Conservation (phyloP, 768 basidiomycete genomes). For the Candolleomyces eurysporus region DNA sequence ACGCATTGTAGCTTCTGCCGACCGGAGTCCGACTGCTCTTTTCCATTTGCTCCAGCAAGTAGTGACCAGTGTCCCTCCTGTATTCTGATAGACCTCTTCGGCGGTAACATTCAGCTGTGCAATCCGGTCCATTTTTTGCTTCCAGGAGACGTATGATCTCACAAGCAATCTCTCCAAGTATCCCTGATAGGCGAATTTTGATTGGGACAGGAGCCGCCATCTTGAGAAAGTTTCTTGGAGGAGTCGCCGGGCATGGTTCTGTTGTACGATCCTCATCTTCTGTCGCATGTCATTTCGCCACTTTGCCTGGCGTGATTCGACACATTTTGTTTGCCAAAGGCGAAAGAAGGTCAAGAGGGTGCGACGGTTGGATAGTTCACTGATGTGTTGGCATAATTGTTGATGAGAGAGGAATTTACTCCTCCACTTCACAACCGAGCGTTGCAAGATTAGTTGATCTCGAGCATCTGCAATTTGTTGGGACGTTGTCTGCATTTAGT, state of each 20-base stretch:
- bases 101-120: slow-evolving; percentile 48
- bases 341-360: slow-evolving; percentile 39
- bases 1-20: slow-evolving; percentile 42
- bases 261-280: slow-evolving; percentile 63
- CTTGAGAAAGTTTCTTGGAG: slow-evolving; percentile 58
- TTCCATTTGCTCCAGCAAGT: slow-evolving; percentile 62
- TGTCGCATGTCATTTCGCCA: slow-evolving; percentile 72
- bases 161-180: slow-evolving; percentile 43
- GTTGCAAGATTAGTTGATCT: slow-evolving; percentile 60
- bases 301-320: slow-evolving; percentile 51
- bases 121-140: slow-evolving; percentile 34
- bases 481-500: slow-evolving; percentile 58
- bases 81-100: slow-evolving; percentile 42
- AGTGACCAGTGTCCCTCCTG: slow-evolving; percentile 35
- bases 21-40: slow-evolving; percentile 38
- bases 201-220: slow-evolving; percentile 63
- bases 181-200: slow-evolving; percentile 49
- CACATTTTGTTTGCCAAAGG: slow-evolving; percentile 55
- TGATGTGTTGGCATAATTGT: slow-evolving; percentile 42
- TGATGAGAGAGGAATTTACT: slow-evolving; percentile 31
- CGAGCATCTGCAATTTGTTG: slow-evolving; percentile 69
- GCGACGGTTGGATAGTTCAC: slow-evolving; percentile 42
- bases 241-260: slow-evolving; percentile 52
- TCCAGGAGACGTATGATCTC: slow-evolving; percentile 56
- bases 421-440: slow-evolving; percentile 63